Evolutionary conservation across 441 rosid species (phyloP).

Genomic region (Jatropha podagrica): DNA sequence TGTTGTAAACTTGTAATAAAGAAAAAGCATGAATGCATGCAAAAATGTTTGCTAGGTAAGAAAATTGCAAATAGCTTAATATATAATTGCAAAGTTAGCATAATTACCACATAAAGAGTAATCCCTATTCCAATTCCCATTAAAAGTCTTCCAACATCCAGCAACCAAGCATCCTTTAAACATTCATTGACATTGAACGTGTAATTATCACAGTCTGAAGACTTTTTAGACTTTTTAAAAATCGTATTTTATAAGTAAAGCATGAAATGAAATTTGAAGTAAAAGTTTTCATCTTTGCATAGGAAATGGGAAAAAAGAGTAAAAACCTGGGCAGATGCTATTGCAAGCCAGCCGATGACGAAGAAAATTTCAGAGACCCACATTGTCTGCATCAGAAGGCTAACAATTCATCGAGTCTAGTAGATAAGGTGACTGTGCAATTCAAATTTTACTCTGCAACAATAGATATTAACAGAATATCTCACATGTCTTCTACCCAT

Average conservation of each 20-base stretch:
- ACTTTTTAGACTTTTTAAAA: not conserved
- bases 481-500: slow-evolving; percentile 42
- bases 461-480: not conserved
- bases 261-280: not conserved
- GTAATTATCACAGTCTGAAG: not conserved
- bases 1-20: not conserved
- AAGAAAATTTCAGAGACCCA: slow-evolving; percentile 56
- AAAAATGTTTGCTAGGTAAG: not conserved
- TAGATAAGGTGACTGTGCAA: no score
- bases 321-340: slow-evolving; percentile 51
- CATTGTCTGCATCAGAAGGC: slow-evolving; percentile 46
- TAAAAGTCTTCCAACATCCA: slow-evolving; percentile 59
- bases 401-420: not conserved
- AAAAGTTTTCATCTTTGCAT: not conserved
- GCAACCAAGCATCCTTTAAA: slow-evolving; percentile 50
- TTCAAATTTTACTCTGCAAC: not conserved
- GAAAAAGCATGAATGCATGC: not conserved
- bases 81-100: not conserved
- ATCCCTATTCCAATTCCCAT: slow-evolving; percentile 60
- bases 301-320: not conserved
- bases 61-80: not conserved
- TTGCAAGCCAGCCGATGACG: slow-evolving; percentile 55
- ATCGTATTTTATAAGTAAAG: not conserved
- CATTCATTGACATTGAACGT: not conserved
- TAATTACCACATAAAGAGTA: slow-evolving; percentile 51